Evolutionary conservation across 345 rosid genomes (phyloP), one percentile per base, ranked within the genome.

Genomic region (Syzygium aromaticum): DNA sequence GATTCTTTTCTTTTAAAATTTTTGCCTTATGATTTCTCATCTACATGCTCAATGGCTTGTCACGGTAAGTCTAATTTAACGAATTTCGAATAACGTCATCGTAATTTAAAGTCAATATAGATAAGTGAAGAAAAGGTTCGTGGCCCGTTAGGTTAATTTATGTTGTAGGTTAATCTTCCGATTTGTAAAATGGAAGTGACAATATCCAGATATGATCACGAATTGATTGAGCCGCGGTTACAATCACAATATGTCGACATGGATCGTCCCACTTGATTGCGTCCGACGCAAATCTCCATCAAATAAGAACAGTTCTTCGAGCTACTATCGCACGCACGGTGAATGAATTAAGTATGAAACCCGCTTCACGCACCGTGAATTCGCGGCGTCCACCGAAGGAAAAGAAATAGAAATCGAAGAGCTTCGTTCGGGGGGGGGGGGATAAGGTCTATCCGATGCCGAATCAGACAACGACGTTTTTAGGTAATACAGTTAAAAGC

Each of bases 191-290:
- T 22, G 23, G 27, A 56, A 8, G 61, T 10, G n/a, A 56, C n/a
- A 23, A 23, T 23, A 56, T 56, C 12, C 12, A 9, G 7, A 56
- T 23, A 4, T 73, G 9, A 73, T 0, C 9, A 33, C 13, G 49
- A 73, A 17, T 33, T 10, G 7, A 73, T 73, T 8, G 80, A 33
- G 80, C 19, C 13, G 8, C 7, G 2, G 38, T 3, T 4, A 7
- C 2, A 5, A 0, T 4, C 4, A 33, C 1, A 14, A 17, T 7
- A 73, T 14, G 12, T 2, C 21, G 3, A 33, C 14, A 33, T 7
- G 3, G 4, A 67, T 19, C 8, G 7, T 17, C 25, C 13, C 25
- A 4, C 25, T 33, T 33, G 25, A 67, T 67, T 38, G 3, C 5
- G 1, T 33, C 46, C 10, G 19, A 17, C 1, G 7, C 25, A 73